phyloP scores from a whole-genome alignment of 208 protist genomes.

The Acanthamoeba castellanii region DNA sequence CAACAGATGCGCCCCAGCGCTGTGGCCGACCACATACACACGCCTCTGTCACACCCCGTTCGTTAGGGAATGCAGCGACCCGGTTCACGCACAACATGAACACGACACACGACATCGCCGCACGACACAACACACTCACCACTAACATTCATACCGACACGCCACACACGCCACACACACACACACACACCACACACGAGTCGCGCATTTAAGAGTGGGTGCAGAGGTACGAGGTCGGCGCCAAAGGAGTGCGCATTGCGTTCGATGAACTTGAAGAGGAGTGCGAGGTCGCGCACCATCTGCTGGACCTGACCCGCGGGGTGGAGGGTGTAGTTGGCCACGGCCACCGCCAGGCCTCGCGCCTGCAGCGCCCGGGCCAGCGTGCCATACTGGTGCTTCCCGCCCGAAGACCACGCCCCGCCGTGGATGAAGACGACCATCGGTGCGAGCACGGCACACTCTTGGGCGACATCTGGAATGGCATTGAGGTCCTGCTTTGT shows the following conservation, averaged over 20 bases:
- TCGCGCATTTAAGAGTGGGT: neutral
- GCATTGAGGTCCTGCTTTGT: neutral
- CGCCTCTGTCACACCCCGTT: neutral
- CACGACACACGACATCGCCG: no score
- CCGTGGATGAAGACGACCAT: constrained; percentile 58
- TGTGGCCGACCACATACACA: constrained; percentile 42
- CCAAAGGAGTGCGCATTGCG: constrained; percentile 1
- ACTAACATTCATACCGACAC: no score
- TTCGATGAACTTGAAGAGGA: constrained; percentile 28
- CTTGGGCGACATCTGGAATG: neutral
- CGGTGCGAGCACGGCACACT: neutral
- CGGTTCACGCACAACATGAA: no score
- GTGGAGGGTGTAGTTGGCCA: constrained; percentile 65
- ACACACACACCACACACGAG: neutral
- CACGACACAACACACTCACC: neutral
- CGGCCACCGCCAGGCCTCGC: neutral
- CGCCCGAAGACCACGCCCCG: constrained; percentile 40
- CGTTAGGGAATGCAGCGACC: neutral
- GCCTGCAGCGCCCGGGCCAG: constrained; percentile 34
- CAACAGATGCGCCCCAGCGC: constrained; percentile 56
- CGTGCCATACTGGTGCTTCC: constrained; percentile 41
- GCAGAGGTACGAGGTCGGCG: neutral
- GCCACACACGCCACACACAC: neutral
- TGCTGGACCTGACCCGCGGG: constrained; percentile 27
- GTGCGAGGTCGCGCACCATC: constrained; percentile 66